These are phyloP conservation scores for Bassia scoparia DNA, from an alignment of 148 eudicot genomes.

Conservation along the genomic window DNA sequence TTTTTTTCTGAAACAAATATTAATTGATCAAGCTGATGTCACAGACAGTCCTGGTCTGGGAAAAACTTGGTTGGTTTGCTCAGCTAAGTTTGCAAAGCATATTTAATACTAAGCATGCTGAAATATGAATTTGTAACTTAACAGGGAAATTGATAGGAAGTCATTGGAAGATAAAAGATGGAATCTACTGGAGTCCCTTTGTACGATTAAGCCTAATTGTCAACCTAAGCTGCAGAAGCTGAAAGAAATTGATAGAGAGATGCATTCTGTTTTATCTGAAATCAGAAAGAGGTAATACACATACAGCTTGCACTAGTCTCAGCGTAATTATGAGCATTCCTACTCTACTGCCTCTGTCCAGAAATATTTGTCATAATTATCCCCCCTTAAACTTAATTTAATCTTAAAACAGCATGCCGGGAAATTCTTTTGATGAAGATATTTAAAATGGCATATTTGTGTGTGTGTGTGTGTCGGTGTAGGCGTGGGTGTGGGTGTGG, in stretches of 20 bases:
- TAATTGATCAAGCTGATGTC: not conserved
- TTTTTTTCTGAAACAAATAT: too few species aligned
- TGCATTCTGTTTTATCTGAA: constrained; percentile 43
- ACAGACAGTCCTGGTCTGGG: not conserved
- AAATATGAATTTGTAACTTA: not conserved
- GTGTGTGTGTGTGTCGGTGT: too few species aligned
- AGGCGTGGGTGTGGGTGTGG: too few species aligned
- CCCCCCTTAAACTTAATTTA: not conserved
- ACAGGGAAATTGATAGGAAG: constrained; percentile 18
- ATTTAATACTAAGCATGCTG: not conserved
- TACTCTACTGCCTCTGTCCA: not conserved
- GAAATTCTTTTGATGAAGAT: too few species aligned
- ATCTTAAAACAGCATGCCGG: too few species aligned
- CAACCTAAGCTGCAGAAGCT: constrained; percentile 38
- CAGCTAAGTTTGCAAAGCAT: not conserved
- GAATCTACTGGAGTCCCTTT: constrained; percentile 41
- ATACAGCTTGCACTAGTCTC: not conserved
- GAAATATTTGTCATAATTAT: not conserved
- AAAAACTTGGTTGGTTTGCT: not conserved
- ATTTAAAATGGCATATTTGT: too few species aligned
- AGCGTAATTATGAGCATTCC: not conserved
- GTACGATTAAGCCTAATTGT: constrained; percentile 31
- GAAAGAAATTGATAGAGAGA: constrained; percentile 47
- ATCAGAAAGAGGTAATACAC: constrained; percentile 41
- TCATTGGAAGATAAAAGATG: constrained; percentile 39